These are phyloP conservation scores for Cytauxzoon felis DNA, from an alignment of 169 alveolate genomes.

Conservation along the genomic window DNA sequence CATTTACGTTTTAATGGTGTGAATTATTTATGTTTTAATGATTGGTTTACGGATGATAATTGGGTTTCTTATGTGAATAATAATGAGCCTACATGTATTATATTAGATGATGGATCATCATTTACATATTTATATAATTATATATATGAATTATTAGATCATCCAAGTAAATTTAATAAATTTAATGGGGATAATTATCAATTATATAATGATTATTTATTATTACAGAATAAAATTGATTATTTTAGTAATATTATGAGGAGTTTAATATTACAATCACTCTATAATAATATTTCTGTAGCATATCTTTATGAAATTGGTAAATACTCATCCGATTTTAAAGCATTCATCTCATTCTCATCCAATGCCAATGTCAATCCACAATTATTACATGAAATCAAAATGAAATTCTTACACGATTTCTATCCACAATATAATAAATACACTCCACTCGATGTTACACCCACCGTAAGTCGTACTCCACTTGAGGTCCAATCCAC, in stretches of 20 bases:
- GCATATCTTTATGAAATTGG: slow-evolving; percentile 56
- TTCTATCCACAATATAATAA: too few relatives aligned
- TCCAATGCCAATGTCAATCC: slow-evolving; percentile 33
- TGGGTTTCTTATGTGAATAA: slow-evolving; percentile 53
- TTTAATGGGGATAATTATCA: slow-evolving; percentile 17
- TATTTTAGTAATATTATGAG: slow-evolving; percentile 28
- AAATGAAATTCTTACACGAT: too few relatives aligned
- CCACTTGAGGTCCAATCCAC: too few relatives aligned
- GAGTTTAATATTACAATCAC: slow-evolving; percentile 18
- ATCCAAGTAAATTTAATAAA: neutral
- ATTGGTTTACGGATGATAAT: slow-evolving; percentile 64
- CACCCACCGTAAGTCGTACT: too few relatives aligned
- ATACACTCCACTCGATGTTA: too few relatives aligned
- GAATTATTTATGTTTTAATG: slow-evolving; percentile 50
- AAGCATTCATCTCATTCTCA: slow-evolving; percentile 58
- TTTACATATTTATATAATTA: slow-evolving; percentile 63
- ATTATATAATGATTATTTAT: slow-evolving; percentile 1
- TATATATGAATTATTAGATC: slow-evolving; percentile 55
- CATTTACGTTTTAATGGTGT: slow-evolving; percentile 60
- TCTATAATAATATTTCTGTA: slow-evolving; percentile 39
- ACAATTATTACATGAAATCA: neutral
- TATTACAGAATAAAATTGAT: slow-evolving; percentile 27
- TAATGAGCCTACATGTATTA: slow-evolving; percentile 68
- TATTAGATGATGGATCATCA: slow-evolving; percentile 75
- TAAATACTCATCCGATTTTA: slow-evolving; percentile 32